These are phyloP conservation scores for Physcomitrium patens DNA, from an alignment of 225 moss, liverwort and hornwort genomes.

Conservation along the genomic window DNA sequence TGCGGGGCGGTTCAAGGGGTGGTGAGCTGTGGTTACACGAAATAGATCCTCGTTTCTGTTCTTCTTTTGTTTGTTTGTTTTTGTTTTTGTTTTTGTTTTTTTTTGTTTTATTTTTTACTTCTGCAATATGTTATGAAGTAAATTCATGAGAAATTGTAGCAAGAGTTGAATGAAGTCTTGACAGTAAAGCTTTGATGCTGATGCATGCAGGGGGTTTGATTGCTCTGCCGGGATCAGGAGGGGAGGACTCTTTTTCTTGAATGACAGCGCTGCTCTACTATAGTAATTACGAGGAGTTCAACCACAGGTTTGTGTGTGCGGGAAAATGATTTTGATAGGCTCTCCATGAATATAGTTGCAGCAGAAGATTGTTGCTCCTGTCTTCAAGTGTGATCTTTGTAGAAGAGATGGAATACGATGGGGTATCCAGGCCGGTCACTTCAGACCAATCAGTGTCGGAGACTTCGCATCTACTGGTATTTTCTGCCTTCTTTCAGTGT, in stretches of 20 bases:
- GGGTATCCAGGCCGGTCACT: conserved; percentile 19
- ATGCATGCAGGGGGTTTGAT: too few species aligned
- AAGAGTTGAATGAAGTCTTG: background rate
- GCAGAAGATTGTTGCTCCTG: too few species aligned
- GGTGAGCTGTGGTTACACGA: too few species aligned
- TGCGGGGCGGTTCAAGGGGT: background rate
- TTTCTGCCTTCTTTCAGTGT: background rate
- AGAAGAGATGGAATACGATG: conserved; percentile 36
- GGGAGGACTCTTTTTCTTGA: background rate
- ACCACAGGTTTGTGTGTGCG: background rate
- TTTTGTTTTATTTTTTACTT: too few species aligned
- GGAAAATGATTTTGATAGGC: too few species aligned
- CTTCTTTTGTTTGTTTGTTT: too few species aligned
- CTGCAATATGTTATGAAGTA: too few species aligned
- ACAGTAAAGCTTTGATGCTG: background rate
- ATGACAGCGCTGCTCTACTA: background rate
- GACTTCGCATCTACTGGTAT: conserved; percentile 46
- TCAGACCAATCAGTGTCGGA: conserved; percentile 36
- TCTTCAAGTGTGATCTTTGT: background rate
- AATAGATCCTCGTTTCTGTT: too few species aligned
- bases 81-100: too few species aligned
- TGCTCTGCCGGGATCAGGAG: background rate
- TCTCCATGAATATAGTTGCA: too few species aligned
- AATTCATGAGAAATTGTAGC: background rate
- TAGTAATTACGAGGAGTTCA: background rate